These are phyloP conservation scores for Coffea humblotiana DNA, from an alignment of 305 asterid genomes.

Conservation along the genomic window DNA sequence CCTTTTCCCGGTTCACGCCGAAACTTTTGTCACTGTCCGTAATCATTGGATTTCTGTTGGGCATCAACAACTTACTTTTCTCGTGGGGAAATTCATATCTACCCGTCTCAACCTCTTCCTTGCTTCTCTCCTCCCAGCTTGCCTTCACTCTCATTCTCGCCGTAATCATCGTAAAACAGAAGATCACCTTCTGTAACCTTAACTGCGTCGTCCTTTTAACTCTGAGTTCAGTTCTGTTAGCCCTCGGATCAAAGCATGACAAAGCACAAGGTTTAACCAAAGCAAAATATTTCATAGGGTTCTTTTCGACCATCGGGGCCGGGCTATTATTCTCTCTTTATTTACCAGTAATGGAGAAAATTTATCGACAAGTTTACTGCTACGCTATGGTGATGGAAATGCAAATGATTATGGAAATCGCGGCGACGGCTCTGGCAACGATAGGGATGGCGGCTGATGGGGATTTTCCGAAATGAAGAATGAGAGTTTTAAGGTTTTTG, in stretches of 20 bases:
- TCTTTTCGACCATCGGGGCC: constrained; percentile 46
- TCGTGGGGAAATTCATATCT: constrained; percentile 60
- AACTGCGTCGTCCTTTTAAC: constrained; percentile 63
- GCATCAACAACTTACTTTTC: constrained; percentile 44
- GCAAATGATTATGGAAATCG: constrained; percentile 53
- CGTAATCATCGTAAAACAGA: constrained; percentile 49
- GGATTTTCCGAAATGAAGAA: constrained; percentile 37
- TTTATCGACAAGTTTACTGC: constrained; percentile 44
- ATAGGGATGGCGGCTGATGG: constrained; percentile 48
- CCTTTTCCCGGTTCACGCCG: constrained; percentile 38
- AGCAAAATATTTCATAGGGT: constrained; percentile 40
- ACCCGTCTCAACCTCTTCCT: constrained; percentile 59
- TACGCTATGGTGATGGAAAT: constrained; percentile 72
- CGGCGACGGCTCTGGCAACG: constrained; percentile 53
- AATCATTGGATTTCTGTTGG: constrained; percentile 41
- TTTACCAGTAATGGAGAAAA: constrained; percentile 57
- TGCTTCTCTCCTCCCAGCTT: constrained; percentile 51
- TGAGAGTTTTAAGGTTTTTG: constrained; percentile 42
- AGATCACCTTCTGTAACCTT: constrained; percentile 41
- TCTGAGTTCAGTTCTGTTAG: constrained; percentile 48
- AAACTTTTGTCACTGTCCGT: constrained; percentile 25
- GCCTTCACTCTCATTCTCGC: constrained; percentile 54
- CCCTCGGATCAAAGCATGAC: constrained; percentile 41
- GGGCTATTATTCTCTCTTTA: constrained; percentile 56
- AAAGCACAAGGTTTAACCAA: constrained; percentile 33